These are phyloP conservation scores for Mallotus japonicus DNA, from an alignment of 441 rosid genomes.

Conservation along the genomic window DNA sequence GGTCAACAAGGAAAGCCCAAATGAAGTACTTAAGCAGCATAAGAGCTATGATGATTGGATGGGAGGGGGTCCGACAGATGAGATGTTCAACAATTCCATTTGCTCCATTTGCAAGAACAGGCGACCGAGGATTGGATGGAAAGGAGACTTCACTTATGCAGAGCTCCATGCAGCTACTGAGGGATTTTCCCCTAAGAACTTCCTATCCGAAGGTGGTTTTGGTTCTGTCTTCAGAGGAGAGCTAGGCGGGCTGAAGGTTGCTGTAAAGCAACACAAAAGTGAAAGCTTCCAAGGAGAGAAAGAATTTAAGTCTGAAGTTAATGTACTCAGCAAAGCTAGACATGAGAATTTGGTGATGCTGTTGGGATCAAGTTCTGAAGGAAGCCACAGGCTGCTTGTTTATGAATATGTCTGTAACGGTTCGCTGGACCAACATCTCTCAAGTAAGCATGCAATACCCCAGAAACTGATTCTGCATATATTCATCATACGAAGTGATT, in stretches of 20 bases:
- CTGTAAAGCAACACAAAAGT: conserved; percentile 83
- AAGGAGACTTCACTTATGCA: conserved; percentile 43
- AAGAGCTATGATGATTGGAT: conserved; percentile 27
- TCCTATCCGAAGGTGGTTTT: conserved; percentile 52
- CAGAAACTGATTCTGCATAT: not conserved
- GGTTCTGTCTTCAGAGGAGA: conserved; percentile 49
- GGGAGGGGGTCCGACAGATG: conserved; percentile 27
- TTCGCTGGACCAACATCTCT: conserved; percentile 50
- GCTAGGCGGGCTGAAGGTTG: conserved; percentile 52
- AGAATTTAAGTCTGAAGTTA: conserved; percentile 78
- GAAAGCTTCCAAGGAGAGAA: conserved; percentile 80
- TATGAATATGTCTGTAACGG: conserved; percentile 73
- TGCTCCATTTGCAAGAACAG: conserved; percentile 52
- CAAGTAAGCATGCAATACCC: conserved; percentile 35
- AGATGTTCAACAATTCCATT: conserved; percentile 33
- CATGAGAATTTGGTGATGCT: conserved; percentile 72
- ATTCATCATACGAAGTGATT: too few species aligned
- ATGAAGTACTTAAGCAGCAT: conserved; percentile 25
- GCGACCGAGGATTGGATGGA: conserved; percentile 50
- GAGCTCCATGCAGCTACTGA: conserved; percentile 54
- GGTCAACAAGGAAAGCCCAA: conserved; percentile 20
- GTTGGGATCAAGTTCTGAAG: conserved; percentile 89
- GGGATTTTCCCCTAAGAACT: conserved; percentile 45
- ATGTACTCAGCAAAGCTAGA: conserved; percentile 77
- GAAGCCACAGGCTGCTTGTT: conserved; percentile 80